Percentiles rank a stretch among this genome's conserved stretches.
Evolutionary conservation across 2,329 filamentous ascomycete species (phyloP).

Genomic region (Alternaria metachromatica): DNA sequence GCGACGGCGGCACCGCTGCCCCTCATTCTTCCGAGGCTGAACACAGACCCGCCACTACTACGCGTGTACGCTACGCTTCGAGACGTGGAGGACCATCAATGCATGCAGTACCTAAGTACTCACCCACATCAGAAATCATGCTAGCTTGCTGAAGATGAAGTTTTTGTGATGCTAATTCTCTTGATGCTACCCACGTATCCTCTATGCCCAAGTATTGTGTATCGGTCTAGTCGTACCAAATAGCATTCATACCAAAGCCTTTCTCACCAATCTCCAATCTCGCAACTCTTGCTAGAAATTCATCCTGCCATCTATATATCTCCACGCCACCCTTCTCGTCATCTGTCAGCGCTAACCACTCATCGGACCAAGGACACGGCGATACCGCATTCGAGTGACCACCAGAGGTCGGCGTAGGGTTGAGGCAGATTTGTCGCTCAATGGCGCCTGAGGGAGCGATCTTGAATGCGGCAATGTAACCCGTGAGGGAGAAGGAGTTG

Average conservation of each 20-base stretch:
- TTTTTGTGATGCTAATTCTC: not conserved
- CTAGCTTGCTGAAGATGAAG: not conserved
- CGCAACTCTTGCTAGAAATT: constrained; percentile 79
- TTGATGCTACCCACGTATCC: not conserved
- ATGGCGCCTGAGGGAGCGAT: constrained; percentile 73
- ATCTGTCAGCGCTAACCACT: constrained; percentile 89
- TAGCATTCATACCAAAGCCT: constrained; percentile 97
- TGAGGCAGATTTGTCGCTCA: constrained; percentile 78
- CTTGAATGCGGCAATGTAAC: constrained; percentile 82
- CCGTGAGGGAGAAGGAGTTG: constrained; percentile 76
- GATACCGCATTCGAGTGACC: constrained; percentile 89
- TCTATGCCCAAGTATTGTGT: not conserved
- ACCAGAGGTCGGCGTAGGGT: constrained; percentile 84
- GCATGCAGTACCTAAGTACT: not conserved
- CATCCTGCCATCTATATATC: constrained; percentile 85
- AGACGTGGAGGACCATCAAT: not conserved
- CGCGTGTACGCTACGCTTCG: not conserved
- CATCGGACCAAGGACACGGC: constrained; percentile 82
- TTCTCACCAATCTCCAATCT: constrained; percentile 79
- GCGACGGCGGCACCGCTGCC: constrained; percentile 17
- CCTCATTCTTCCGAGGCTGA: constrained; percentile 37
- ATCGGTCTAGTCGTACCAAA: constrained; percentile 77
- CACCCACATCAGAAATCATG: not conserved
- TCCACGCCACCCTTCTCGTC: constrained; percentile 88
- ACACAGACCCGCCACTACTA: constrained; percentile 13